Evolutionary conservation across 2,329 filamentous ascomycete genomes (phyloP).

Genomic region (Ceratocystis cacaofunesta): DNA sequence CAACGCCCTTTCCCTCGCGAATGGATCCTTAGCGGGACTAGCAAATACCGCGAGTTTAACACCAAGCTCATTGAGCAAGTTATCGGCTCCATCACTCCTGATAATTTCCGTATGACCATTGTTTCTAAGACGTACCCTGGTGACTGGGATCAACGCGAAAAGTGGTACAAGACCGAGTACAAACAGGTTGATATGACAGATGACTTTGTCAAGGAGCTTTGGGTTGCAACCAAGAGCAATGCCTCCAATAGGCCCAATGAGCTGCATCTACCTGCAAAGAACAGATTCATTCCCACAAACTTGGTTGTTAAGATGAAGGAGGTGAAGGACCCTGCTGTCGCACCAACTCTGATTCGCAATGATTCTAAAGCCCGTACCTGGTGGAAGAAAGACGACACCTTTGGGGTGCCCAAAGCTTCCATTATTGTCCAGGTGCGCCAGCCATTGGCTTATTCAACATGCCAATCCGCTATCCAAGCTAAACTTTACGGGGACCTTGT

Average conservation of each 20-base stretch:
- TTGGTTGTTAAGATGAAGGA: constrained; percentile 93
- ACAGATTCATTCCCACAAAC: constrained; percentile 88
- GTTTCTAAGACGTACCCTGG: constrained; percentile 74
- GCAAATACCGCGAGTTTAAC: constrained; percentile 66
- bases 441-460: constrained; percentile 63
- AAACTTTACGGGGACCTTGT: constrained; percentile 75
- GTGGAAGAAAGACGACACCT: constrained; percentile 98
- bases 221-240: constrained; percentile 44
- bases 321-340: constrained; percentile 54
- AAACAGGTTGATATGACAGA: constrained; percentile 63
- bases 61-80: constrained; percentile 59
- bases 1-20: constrained; percentile 78
- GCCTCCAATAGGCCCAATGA: constrained; percentile 47
- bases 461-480: constrained; percentile 62
- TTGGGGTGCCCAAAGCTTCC: constrained; percentile 94
- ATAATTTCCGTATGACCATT: constrained; percentile 77
- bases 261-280: constrained; percentile 77
- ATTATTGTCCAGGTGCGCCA: constrained; percentile 68
- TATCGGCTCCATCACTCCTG: constrained; percentile 59
- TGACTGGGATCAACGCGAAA: constrained; percentile 74
- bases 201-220: constrained; percentile 58
- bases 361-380: constrained; percentile 69
- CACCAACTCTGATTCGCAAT: constrained; percentile 71
- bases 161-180: constrained; percentile 97
- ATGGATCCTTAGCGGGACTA: constrained; percentile 69